Conservation (phyloP, 83 land plant genomes). For the Larix sibirica region DNA sequence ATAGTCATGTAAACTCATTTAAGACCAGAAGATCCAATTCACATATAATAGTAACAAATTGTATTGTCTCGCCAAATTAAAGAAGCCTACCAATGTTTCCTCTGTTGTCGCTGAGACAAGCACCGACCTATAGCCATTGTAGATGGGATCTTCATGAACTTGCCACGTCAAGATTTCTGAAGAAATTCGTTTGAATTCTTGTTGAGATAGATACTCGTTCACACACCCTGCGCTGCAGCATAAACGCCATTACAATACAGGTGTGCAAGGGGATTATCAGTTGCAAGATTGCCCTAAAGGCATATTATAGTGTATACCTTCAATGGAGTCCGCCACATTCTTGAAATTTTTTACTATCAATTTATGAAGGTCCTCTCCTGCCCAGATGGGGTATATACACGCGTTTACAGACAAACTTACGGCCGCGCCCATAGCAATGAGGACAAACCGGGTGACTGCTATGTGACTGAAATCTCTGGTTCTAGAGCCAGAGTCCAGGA, state of each 20-base stretch:
- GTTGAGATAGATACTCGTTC: constrained; percentile 7
- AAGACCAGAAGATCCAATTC: too few species aligned
- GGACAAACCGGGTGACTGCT: neutral
- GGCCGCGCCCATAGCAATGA: constrained; percentile 9
- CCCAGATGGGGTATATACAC: constrained; percentile 11
- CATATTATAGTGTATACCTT: neutral
- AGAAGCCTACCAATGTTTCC: constrained; percentile 7
- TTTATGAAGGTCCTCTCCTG: constrained; percentile 12
- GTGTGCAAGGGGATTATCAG: neutral
- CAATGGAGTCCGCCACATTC: constrained; percentile 14
- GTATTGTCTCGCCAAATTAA: too few species aligned
- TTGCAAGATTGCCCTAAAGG: neutral
- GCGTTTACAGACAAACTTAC: neutral
- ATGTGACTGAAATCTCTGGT: neutral
- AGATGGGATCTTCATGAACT: constrained; percentile 14
- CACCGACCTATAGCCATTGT: constrained; percentile 10
- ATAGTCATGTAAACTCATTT: too few species aligned
- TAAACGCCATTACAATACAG: neutral
- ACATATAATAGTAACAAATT: too few species aligned
- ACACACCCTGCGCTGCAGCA: neutral
- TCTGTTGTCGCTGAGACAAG: constrained; percentile 6
- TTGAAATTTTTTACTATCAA: constrained; percentile 7
- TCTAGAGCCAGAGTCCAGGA: neutral
- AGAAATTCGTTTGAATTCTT: constrained; percentile 7
- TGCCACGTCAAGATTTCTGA: constrained; percentile 3